Evolutionary conservation across 768 basidiomycete genomes (phyloP).

Genomic region (Mycena albidolilacea): DNA sequence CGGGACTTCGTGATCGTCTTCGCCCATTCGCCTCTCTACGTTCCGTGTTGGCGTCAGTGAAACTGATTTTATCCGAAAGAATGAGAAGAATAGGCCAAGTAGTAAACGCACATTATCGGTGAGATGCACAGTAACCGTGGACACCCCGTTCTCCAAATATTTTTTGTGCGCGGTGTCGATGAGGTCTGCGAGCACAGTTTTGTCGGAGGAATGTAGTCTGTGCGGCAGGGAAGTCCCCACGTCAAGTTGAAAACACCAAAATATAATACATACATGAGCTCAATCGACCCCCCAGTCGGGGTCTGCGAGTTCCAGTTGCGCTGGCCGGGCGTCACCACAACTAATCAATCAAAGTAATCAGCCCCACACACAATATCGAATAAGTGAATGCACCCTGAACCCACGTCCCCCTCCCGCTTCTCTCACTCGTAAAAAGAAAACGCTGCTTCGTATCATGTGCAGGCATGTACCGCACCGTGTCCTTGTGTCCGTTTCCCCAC

Average conservation of each 20-base stretch:
- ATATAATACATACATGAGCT: conserved; percentile 19
- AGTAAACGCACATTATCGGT: conserved; percentile 29
- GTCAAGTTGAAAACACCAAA: neutral
- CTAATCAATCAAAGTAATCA: neutral
- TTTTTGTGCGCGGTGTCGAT: conserved; percentile 18
- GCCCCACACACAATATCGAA: neutral
- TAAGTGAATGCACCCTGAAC: conserved; percentile 22
- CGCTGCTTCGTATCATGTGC: conserved; percentile 29
- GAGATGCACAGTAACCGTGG: conserved; percentile 29
- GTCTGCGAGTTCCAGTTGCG: conserved; percentile 24
- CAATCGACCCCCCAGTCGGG: conserved; percentile 21
- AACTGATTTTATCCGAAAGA: neutral
- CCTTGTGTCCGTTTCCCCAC: conserved; percentile 32
- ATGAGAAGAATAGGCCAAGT: neutral
- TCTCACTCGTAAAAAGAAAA: conserved; percentile 21
- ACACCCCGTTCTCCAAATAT: conserved; percentile 16
- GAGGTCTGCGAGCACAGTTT: conserved; percentile 18
- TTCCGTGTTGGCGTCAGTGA: too few relatives aligned
- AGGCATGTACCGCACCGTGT: conserved; percentile 30
- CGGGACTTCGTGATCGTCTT: conserved; percentile 34
- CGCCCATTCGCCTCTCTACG: conserved; percentile 34
- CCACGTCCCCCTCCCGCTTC: conserved; percentile 30
- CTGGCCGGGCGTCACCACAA: conserved; percentile 26
- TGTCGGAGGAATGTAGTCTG: conserved; percentile 31
- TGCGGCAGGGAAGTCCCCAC: too few relatives aligned